Evolutionary conservation across 1,284 basidiomycete species (phyloP), one percentile per base, ranked within the genome.

Genomic region (Moesziomyces sp.): DNA sequence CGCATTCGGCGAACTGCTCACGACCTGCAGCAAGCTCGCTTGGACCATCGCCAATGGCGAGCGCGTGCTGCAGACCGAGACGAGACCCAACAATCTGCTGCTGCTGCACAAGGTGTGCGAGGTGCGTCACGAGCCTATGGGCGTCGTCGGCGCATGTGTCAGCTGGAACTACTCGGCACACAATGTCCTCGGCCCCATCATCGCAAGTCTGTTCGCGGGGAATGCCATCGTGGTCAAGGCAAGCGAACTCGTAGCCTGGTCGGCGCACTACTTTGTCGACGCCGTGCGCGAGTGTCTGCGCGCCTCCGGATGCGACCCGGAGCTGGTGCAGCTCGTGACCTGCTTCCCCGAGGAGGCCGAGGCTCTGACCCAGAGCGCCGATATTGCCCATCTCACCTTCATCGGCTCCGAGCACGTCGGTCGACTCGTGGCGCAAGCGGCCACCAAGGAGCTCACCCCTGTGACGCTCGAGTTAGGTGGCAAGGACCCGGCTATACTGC

Each of bases 361-460:
- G 54, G 89, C 89, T 1, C 85, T 99, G 50, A 98, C 94, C 0
- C 88, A 86, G 59, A 93, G 93, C 35, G 89, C 91, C 0, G 82
- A 88, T 34, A 91, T 99, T 67, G 91, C 91, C 54, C 88, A 89
- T 68, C 86, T 88, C 60, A 88, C 88, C 1, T 94, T 96, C 84
- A 98, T 99, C 85, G 96, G 97, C 19, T 94, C 92, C 16, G 96
- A 97, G 82, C 87, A 88, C 38, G 91, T 98, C 43, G 96, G 95
- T 26, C 89, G 91, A 50, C 90, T 91, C 85, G 93, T 93, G 11
- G 93, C 93, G 0, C 78, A 87, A 26, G 93, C 91, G 44, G 94
- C 95, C 14, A 91, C 93, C 0, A 88, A 90, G 69, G 88, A 94
- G 80, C 87, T 97, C 54, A 94, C 92, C 0, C 94, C 95, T 0